These are phyloP conservation scores for Mortierella sp. DNA, from an alignment of 371 early-diverging fungal genomes.

Conservation along the genomic window DNA sequence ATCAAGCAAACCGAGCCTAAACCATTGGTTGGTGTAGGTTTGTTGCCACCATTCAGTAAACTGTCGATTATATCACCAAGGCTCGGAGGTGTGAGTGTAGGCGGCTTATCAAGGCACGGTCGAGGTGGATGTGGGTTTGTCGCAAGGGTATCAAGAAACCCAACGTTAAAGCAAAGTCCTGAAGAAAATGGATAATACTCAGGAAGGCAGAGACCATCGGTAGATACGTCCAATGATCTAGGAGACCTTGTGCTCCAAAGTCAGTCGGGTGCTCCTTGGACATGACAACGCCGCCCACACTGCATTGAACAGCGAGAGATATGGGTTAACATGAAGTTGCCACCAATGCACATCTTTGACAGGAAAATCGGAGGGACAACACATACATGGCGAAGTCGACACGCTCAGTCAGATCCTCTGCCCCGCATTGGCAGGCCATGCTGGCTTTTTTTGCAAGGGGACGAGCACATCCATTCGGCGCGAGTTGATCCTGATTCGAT, in stretches of 20 bases:
- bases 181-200: constrained; percentile 23
- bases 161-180: constrained; percentile 16
- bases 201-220: constrained; percentile 11
- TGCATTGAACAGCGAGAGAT: not conserved
- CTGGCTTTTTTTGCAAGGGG: constrained; percentile 1
- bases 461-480: constrained; percentile 10
- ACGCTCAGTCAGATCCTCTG: constrained; percentile 19
- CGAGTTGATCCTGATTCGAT: not conserved
- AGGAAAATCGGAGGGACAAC: no score
- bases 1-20: no score
- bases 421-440: constrained; percentile 17
- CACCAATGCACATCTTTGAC: no score
- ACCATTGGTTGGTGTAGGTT: no score
- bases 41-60: no score
- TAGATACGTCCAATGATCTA: constrained; percentile 5
- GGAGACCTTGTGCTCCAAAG: constrained; percentile 23
- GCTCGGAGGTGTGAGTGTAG: not conserved
- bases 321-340: no score
- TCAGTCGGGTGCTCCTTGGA: not conserved
- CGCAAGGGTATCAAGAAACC: constrained; percentile 24
- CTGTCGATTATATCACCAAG: constrained; percentile 1
- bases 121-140: constrained; percentile 9
- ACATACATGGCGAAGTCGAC: constrained; percentile 39
- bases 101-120: not conserved
- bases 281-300: constrained; percentile 26